Evolutionary conservation across 208 protist species (phyloP).

Genomic region (Balamuthia mandrillaris): DNA sequence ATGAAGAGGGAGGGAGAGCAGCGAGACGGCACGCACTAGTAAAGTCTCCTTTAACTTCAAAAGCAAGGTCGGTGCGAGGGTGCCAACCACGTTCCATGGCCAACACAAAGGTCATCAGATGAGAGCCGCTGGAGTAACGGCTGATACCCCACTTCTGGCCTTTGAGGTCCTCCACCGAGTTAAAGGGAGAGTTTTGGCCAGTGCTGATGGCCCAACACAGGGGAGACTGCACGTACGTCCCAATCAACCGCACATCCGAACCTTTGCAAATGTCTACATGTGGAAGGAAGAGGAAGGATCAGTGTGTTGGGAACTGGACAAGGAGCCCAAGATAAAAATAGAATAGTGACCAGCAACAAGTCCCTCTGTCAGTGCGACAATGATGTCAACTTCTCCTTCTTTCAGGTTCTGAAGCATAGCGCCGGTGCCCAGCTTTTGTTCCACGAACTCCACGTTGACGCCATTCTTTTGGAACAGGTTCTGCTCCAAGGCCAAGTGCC

Average conservation of each 20-base stretch:
- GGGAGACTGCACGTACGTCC: conserved; percentile 45
- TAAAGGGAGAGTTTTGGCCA: neutral
- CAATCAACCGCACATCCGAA: conserved; percentile 38
- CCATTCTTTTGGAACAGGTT: conserved; percentile 28
- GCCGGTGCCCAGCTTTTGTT: conserved; percentile 43
- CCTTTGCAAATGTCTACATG: conserved; percentile 29
- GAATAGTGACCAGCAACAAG: conserved; percentile 18
- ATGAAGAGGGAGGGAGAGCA: neutral
- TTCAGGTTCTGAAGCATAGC: conserved; percentile 33
- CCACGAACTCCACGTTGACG: conserved; percentile 37
- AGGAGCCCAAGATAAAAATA: neutral
- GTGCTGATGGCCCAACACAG: conserved; percentile 42
- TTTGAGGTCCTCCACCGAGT: conserved; percentile 43
- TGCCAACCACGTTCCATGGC: conserved; percentile 43
- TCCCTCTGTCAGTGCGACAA: conserved; percentile 43
- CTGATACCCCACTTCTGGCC: conserved; percentile 43
- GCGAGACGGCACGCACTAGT: conserved; percentile 18
- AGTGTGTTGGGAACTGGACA: neutral
- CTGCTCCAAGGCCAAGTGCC: conserved; percentile 31
- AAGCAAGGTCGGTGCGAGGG: conserved; percentile 13
- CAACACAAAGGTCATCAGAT: conserved; percentile 42
- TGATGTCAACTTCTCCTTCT: conserved; percentile 44
- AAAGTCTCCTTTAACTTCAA: conserved; percentile 44
- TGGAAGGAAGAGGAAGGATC: neutral
- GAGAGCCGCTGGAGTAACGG: conserved; percentile 28